Evolutionary conservation across 768 basidiomycete species (phyloP).

Genomic region (Hemileccinum impolitum): DNA sequence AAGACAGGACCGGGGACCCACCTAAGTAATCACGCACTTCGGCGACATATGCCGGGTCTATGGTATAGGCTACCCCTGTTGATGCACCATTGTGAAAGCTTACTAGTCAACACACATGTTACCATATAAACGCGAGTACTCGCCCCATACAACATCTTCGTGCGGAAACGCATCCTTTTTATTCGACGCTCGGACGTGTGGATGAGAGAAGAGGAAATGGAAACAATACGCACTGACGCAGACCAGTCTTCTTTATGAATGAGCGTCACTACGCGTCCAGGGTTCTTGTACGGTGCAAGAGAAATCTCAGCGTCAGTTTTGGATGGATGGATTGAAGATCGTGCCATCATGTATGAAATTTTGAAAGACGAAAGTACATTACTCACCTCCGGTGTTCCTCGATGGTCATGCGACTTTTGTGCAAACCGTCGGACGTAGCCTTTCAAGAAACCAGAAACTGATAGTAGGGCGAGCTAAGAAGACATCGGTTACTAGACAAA

Average conservation of each 20-base stretch:
- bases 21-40: constrained; percentile 86
- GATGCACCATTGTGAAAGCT: not conserved
- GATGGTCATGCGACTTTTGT: constrained; percentile 88
- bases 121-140: constrained; percentile 10
- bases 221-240: constrained; percentile 45
- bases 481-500: not conserved
- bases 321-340: not conserved
- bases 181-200: not conserved
- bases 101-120: not conserved
- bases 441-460: constrained; percentile 84
- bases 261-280: constrained; percentile 88
- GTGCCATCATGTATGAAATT: no score
- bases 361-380: not conserved
- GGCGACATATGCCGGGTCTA: constrained; percentile 68
- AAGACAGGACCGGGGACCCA: constrained; percentile 29
- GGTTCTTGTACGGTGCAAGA: constrained; percentile 44
- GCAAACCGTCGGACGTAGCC: constrained; percentile 90
- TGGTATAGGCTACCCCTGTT: constrained; percentile 80
- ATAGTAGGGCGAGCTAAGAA: not conserved
- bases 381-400: constrained; percentile 79
- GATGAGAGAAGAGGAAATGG: not conserved
- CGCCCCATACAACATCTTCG: constrained; percentile 61
- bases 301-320: not conserved
- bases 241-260: constrained; percentile 91
- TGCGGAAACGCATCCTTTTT: constrained; percentile 30